Evolutionary conservation across 1,284 basidiomycete species (phyloP).

Genomic region (Acaromyces ingoldii): DNA sequence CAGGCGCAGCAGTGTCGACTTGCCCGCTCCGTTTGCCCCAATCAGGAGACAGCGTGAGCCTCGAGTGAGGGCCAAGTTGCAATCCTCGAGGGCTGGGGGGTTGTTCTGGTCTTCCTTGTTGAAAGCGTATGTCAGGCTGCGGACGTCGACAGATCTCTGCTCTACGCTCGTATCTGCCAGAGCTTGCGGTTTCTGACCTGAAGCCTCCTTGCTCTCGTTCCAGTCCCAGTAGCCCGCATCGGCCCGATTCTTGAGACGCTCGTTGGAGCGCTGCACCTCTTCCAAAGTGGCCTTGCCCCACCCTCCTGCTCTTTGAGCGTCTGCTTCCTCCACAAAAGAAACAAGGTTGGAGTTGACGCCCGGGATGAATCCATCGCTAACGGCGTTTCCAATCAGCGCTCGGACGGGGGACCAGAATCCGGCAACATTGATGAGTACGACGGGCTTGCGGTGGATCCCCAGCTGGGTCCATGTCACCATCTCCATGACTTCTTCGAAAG

Average conservation of each 20-base stretch:
- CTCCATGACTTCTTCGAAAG: constrained; percentile 84
- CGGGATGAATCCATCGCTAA: constrained; percentile 64
- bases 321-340: constrained; percentile 59
- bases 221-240: constrained; percentile 42
- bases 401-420: constrained; percentile 75
- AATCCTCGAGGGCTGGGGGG: constrained; percentile 40
- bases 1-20: constrained; percentile 89
- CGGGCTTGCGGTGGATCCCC: constrained; percentile 80
- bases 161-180: not conserved
- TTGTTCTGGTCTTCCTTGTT: constrained; percentile 16
- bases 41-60: constrained; percentile 47
- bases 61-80: constrained; percentile 32
- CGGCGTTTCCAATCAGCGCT: constrained; percentile 63
- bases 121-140: constrained; percentile 41
- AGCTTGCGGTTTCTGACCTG: not conserved
- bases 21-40: constrained; percentile 67
- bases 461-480: constrained; percentile 86
- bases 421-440: constrained; percentile 74
- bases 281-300: constrained; percentile 41
- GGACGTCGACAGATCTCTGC: constrained; percentile 35
- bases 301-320: constrained; percentile 65
- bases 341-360: constrained; percentile 23
- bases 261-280: constrained; percentile 25
- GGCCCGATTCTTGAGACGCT: constrained; percentile 16
- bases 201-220: constrained; percentile 4